Evolutionary conservation across 805 yeast species (phyloP).

Genomic region (Starmerella potacharoeniae): DNA sequence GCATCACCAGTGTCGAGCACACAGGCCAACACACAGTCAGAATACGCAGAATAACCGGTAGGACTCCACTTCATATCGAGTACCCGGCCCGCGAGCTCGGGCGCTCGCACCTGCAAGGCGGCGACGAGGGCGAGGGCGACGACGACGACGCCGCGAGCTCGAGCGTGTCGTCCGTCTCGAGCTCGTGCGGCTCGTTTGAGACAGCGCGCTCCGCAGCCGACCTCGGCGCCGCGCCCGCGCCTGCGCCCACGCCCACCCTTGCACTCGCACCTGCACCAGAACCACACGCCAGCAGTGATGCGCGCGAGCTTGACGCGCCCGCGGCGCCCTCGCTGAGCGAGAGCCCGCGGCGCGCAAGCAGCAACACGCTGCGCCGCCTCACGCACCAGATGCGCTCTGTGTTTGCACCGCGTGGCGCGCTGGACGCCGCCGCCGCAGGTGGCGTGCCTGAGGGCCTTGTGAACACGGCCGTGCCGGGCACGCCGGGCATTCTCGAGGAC

Average conservation of each 20-base stretch:
- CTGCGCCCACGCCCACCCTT: neutral
- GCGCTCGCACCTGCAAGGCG: neutral
- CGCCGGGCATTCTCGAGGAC: neutral
- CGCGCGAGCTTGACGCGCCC: no score
- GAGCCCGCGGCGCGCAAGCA: no score
- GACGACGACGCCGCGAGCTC: neutral
- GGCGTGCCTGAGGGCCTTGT: neutral
- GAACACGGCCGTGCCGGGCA: slow-evolving; percentile 1
- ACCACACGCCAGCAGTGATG: no score
- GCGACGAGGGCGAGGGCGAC: no score
- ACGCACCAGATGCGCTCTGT: neutral
- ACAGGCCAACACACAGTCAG: slow-evolving; percentile 6
- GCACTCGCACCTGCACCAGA: neutral
- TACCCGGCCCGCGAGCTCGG: slow-evolving; percentile 3
- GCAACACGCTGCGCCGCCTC: neutral
- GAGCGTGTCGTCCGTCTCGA: neutral
- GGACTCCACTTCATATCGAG: slow-evolving; percentile 14
- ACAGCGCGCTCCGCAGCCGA: neutral
- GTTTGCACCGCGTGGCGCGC: neutral
- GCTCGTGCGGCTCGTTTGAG: neutral
- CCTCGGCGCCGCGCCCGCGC: neutral
- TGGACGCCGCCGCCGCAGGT: neutral
- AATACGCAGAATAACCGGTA: neutral
- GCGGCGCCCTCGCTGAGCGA: no score
- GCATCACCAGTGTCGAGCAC: slow-evolving; percentile 9